Base-by-base conservation (phyloP, 1,284 basidiomycete genomes). In the Malassezia globosa region DNA sequence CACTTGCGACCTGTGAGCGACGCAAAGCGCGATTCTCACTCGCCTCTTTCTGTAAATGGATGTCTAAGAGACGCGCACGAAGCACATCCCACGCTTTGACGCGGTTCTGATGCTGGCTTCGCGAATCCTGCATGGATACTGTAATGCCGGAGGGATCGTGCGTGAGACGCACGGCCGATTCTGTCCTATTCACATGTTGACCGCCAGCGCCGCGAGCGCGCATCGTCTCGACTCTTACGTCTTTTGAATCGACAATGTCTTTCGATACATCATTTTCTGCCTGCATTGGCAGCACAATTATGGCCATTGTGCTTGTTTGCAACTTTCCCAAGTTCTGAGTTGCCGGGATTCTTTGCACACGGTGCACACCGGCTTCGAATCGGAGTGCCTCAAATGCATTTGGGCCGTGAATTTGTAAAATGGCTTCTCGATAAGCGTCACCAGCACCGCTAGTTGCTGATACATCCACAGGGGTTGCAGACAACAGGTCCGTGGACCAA, bases 111-210 rank as follows among this genome's bases (percentile, higher is more conserved):
- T 97, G 92, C 69, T 97, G 92, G 64, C 84, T 88, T 7, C 94
- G 80, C 56, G 90, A 89, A 63, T 99, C 92, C 75, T 97, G 94
- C 87, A 96, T 96, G 3, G 88, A 90, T 7, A 97, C 94, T 0
- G 83, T 84, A 48, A 96, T 85, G 0, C 90, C 89, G 1, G 88
- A 87, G 0, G 94, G 92, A 11, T 86, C 74, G 63, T 97, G 94
- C 0, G 89, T 94, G 27, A 97, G 73, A 1, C 94, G 82, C n/a
- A 99, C 87, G 1, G 94, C 94, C 0, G 89, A 95, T 73, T 97
- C 94, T 0, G 92, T 97, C 77, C 87, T 88, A 75, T 97, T 99
- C 64, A 97, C 94, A 74, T 97, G 92, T 77, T 89, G 89, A n/a
- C 94, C 92, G 40, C 94, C 94, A 3, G 94, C 92, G 38, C 94